A percentile compares a stretch with the other conserved stretches of the same genome.
Evolutionary conservation across 2,329 filamentous ascomycete genomes (phyloP).

Genomic region (Diaporthe sp.): DNA sequence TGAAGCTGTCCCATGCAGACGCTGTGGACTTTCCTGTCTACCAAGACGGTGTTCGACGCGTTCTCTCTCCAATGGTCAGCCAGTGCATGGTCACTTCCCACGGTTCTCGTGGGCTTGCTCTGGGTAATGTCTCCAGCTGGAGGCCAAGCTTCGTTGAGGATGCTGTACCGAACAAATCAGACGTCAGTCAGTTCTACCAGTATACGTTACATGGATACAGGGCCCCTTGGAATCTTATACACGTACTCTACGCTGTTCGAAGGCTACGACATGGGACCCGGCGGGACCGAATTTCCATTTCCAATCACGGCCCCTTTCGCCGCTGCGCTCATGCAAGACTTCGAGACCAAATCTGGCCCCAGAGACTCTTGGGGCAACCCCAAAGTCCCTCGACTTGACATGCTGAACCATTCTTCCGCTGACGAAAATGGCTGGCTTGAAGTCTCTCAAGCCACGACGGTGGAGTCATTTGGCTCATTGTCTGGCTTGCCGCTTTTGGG

Average conservation of each 20-base stretch:
- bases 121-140: constrained; percentile 5
- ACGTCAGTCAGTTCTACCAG: not conserved
- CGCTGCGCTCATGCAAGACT: too few species aligned
- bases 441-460: too few species aligned
- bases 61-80: not conserved
- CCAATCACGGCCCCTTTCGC: too few species aligned
- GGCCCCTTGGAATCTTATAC: not conserved
- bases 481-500: too few species aligned
- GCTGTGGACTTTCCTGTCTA: not conserved
- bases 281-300: too few species aligned
- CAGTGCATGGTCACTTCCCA: not conserved
- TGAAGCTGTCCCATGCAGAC: not conserved
- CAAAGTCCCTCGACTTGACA: too few species aligned
- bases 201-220: not conserved
- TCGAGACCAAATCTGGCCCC: too few species aligned
- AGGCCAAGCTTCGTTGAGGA: not conserved
- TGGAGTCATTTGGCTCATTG: too few species aligned
- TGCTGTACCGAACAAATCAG: not conserved
- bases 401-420: too few species aligned
- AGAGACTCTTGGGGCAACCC: too few species aligned
- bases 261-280: too few species aligned
- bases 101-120: not conserved
- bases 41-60: not conserved
- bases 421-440: too few species aligned
- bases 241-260: not conserved